Evolutionary conservation across 225 moss, liverwort and hornwort species (phyloP), one percentile per base, ranked within the genome.

Genomic region (Bryoerythrophyllum caledonicum): DNA sequence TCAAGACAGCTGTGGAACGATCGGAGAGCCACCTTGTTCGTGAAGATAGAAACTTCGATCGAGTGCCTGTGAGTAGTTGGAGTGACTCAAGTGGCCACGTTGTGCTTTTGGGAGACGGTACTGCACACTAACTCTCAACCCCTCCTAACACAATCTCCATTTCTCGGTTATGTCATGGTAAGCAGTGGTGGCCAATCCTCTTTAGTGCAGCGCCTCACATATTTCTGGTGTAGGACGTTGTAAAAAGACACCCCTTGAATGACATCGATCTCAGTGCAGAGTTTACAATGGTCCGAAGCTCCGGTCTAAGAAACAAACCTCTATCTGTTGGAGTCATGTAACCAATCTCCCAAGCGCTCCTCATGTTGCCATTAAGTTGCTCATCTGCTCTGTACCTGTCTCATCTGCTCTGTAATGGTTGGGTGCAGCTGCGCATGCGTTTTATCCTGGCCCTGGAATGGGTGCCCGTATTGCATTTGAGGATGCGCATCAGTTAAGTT

Each of bases 401-500:
- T 72, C 9, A 44, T 60, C 3, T 26, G 24, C 32, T 43, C 12
- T 73, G 53, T 43, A 9, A 65, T 44, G 28, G 28, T 44, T 26
- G 74, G 48, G 35, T 76, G 78, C 81, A 83, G 88, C 86, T 73
- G 86, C 88, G 30, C 85, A 88, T 79, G 83, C 81, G 58, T 70
- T 63, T 53, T 63, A 75, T 81, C 81, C 86, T 63, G 86, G 83
- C 23, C 44, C 81, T 30, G 86, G 83, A 71, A 68, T 82, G 65
- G 86, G 83, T 56, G 86, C 88, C 9, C 80, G 76, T 14, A 64
- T 75, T 24, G 86, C 88, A 17, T 86, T 79, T 26, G 86, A 86
- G 57, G 86, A 88, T 27, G 80, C 79, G 7, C 83, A 86, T 67
- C 86, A 88, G 61, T 40, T 83, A 30, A 72, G 83, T 26, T 27